phyloP scores from a whole-genome alignment of 495 filamentous ascomycete genomes.

The Melanomma pulvis-pyrius region DNA sequence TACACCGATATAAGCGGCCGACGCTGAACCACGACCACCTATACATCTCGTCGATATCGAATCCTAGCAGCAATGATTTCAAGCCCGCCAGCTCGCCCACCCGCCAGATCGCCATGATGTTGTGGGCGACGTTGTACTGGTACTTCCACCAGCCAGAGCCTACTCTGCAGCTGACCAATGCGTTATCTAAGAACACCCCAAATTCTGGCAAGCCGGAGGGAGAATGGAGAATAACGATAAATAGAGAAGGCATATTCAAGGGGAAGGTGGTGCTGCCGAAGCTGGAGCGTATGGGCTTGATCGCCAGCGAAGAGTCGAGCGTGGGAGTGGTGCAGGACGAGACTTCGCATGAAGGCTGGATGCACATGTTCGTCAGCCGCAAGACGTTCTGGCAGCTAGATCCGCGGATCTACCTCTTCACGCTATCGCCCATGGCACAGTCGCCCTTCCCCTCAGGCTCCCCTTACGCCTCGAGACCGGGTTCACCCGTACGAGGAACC shows the following conservation, averaged over 20 bases:
- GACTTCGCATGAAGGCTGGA: slow-evolving; percentile 66
- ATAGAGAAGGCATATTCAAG: slow-evolving; percentile 82
- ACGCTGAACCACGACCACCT: slow-evolving; percentile 77
- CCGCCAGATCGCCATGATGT: slow-evolving; percentile 89
- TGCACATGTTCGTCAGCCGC: slow-evolving; percentile 78
- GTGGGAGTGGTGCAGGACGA: slow-evolving; percentile 70
- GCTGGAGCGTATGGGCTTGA: slow-evolving; percentile 88
- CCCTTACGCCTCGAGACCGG: slow-evolving; percentile 56
- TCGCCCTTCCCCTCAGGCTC: slow-evolving; percentile 64
- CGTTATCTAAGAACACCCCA: slow-evolving; percentile 67
- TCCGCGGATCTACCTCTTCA: slow-evolving; percentile 83
- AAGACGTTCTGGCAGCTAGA: slow-evolving; percentile 91
- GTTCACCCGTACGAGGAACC: slow-evolving; percentile 56
- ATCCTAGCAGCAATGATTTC: slow-evolving; percentile 75
- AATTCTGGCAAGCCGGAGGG: slow-evolving; percentile 71
- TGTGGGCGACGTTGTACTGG: slow-evolving; percentile 94
- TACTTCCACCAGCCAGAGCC: slow-evolving; percentile 86
- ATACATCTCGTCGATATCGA: slow-evolving; percentile 89
- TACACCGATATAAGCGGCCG: slow-evolving; percentile 69
- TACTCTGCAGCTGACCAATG: slow-evolving; percentile 57
- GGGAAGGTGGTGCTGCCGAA: slow-evolving; percentile 82
- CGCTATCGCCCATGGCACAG: slow-evolving; percentile 63
- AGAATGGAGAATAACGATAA: slow-evolving; percentile 86
- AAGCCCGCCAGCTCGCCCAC: slow-evolving; percentile 77
- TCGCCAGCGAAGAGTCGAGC: slow-evolving; percentile 72